A percentile compares a stretch with the other conserved stretches of the same genome.
Conservation (phyloP, 306 rosid genomes). For the Pachyrhizus erosus region DNA sequence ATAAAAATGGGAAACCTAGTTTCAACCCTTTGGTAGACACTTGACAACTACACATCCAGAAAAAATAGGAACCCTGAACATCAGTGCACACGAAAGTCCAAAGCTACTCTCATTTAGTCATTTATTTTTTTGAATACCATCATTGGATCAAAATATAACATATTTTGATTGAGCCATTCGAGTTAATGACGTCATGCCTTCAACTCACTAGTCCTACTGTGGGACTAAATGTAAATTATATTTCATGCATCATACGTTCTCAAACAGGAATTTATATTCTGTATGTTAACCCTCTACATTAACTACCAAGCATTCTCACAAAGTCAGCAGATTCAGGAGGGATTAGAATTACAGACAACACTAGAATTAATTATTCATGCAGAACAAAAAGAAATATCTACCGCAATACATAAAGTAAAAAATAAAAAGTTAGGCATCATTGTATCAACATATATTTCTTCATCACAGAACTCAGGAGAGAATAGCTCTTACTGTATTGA, state of each 20-base stretch:
- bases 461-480: constrained; percentile 32
- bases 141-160: constrained; percentile 10
- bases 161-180: not conserved
- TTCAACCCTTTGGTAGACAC: constrained; percentile 18
- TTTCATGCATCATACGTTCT: constrained; percentile 4
- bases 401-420: not conserved
- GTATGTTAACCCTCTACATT: constrained; percentile 12
- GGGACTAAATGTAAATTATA: constrained; percentile 8
- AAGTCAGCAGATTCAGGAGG: constrained; percentile 1
- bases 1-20: constrained; percentile 5
- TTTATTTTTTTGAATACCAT: constrained; percentile 7
- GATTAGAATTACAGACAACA: constrained; percentile 4
- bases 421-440: not conserved
- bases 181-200: not conserved
- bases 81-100: constrained; percentile 2
- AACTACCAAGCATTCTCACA: constrained; percentile 11
- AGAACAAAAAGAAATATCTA: constrained; percentile 29
- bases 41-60: constrained; percentile 31
- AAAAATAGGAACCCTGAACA: constrained; percentile 23
- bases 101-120: not conserved
- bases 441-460: constrained; percentile 30
- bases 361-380: not conserved
- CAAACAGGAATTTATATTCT: not conserved
- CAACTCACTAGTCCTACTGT: not conserved
- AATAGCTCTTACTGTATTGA: constrained; percentile 80